These are phyloP conservation scores for Glarea lozoyensis DNA, from an alignment of 495 filamentous ascomycete species.

Conservation along the genomic window DNA sequence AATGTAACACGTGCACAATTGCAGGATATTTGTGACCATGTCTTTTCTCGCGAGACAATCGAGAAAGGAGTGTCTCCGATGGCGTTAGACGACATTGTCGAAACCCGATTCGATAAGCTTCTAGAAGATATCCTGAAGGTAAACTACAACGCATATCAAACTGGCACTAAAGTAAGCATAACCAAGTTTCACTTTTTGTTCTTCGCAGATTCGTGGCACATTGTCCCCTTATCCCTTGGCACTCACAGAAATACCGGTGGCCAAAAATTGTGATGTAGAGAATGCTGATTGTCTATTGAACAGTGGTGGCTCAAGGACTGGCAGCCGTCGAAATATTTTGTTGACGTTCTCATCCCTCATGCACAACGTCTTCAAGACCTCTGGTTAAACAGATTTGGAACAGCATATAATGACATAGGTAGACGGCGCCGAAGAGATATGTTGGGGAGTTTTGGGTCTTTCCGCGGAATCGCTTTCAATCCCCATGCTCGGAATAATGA, in stretches of 20 bases:
- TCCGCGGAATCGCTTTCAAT: constrained; percentile 27
- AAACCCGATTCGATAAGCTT: constrained; percentile 17
- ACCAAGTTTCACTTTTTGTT: too few relatives aligned
- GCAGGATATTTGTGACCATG: too few relatives aligned
- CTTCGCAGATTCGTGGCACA: too few relatives aligned
- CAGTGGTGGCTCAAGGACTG: too few relatives aligned
- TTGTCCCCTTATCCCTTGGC: too few relatives aligned
- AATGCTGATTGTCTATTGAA: too few relatives aligned
- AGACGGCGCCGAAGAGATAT: constrained; percentile 25
- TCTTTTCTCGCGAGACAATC: too few relatives aligned
- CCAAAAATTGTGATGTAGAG: too few relatives aligned
- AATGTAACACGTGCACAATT: too few relatives aligned
- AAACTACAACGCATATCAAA: not conserved
- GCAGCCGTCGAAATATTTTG: too few relatives aligned
- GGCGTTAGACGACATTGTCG: not conserved
- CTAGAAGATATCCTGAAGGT: constrained; percentile 25
- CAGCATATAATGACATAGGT: constrained; percentile 32
- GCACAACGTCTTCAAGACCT: constrained; percentile 21
- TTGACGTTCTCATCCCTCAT: not conserved
- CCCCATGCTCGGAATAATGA: constrained; percentile 11
- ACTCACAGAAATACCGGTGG: too few relatives aligned
- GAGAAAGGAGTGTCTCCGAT: too few relatives aligned
- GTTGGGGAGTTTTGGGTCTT: constrained; percentile 19
- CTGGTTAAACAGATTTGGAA: constrained; percentile 31
- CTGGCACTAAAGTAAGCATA: not conserved